These are phyloP conservation scores for Arxiozyma slooffiae DNA, from an alignment of 1,139 yeast species.

Conservation along the genomic window DNA sequence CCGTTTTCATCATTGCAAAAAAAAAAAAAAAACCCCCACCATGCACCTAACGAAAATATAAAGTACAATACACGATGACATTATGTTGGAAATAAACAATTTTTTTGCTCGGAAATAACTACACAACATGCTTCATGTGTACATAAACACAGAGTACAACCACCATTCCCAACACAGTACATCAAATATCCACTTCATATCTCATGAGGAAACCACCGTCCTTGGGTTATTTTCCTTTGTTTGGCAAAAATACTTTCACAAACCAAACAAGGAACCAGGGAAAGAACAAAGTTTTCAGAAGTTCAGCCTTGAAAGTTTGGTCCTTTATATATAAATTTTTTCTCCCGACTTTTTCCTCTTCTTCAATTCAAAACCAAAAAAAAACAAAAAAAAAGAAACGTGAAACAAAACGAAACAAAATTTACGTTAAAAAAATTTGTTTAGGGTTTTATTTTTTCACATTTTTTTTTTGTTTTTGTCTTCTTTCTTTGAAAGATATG, in stretches of 20 bases:
- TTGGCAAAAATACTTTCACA: too few relatives aligned
- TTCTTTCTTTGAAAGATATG: too few relatives aligned
- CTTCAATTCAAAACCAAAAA: neutral
- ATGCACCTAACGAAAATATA: too few relatives aligned
- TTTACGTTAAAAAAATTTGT: neutral
- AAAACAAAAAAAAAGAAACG: neutral
- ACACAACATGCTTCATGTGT: neutral
- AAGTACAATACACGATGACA: neutral
- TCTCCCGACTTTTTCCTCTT: neutral
- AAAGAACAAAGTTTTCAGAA: too few relatives aligned
- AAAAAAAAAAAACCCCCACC: too few relatives aligned
- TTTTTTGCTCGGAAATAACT: neutral
- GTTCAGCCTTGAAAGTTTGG: neutral
- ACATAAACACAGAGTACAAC: neutral
- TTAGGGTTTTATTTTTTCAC: neutral
- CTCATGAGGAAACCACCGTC: neutral
- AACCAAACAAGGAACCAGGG: too few relatives aligned
- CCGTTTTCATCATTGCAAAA: constrained; percentile 36
- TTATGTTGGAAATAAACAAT: neutral
- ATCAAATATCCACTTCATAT: neutral
- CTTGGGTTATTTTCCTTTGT: neutral
- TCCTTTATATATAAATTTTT: neutral
- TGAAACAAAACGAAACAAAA: too few relatives aligned
- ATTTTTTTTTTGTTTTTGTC: neutral
- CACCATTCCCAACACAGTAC: neutral